Percentiles rank a stretch among this genome's conserved stretches.
Evolutionary conservation across 2,329 filamentous ascomycete genomes (phyloP).

Genomic region (Cordyceps farinosa): DNA sequence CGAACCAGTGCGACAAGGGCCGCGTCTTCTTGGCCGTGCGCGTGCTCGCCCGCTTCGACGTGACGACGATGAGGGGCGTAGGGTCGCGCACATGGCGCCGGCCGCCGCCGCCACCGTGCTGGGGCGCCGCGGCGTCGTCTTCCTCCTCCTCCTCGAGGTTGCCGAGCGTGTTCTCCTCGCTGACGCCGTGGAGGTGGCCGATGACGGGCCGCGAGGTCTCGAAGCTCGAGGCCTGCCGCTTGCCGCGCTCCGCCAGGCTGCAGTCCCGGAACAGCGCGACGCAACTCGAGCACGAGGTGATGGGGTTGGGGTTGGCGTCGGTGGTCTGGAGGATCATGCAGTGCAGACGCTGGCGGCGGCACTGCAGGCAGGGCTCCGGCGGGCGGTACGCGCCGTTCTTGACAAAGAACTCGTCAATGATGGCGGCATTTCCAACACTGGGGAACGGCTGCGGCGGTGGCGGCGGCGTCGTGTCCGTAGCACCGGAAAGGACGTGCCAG

Average conservation of each 20-base stretch:
- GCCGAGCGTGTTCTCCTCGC: constrained; percentile 32
- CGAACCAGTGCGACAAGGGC: constrained; percentile 44
- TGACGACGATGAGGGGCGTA: constrained; percentile 19
- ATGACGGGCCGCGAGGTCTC: constrained; percentile 46
- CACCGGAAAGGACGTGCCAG: not conserved
- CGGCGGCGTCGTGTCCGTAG: not conserved
- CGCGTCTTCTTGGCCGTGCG: constrained; percentile 44
- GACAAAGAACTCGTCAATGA: constrained; percentile 37
- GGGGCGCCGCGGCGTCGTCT: not conserved
- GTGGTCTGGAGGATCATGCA: constrained; percentile 47
- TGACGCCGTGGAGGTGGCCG: constrained; percentile 46
- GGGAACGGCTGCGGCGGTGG: not conserved
- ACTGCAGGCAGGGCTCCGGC: constrained; percentile 41
- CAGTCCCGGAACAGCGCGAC: constrained; percentile 49
- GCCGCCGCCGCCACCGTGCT: not conserved
- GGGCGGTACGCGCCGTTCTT: constrained; percentile 42
- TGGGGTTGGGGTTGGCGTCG: constrained; percentile 45
- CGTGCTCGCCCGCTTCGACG: constrained; percentile 33
- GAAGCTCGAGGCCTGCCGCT: constrained; percentile 43
- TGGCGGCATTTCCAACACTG: constrained; percentile 18
- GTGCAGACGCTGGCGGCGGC: constrained; percentile 41
- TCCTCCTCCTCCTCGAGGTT: constrained; percentile 1
- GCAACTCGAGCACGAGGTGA: constrained; percentile 47
- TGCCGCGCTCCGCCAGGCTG: constrained; percentile 43
- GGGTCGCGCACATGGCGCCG: not conserved